These are phyloP conservation scores for Penicillium griseofulvum DNA, from an alignment of 2,329 filamentous ascomycete genomes.

Conservation along the genomic window DNA sequence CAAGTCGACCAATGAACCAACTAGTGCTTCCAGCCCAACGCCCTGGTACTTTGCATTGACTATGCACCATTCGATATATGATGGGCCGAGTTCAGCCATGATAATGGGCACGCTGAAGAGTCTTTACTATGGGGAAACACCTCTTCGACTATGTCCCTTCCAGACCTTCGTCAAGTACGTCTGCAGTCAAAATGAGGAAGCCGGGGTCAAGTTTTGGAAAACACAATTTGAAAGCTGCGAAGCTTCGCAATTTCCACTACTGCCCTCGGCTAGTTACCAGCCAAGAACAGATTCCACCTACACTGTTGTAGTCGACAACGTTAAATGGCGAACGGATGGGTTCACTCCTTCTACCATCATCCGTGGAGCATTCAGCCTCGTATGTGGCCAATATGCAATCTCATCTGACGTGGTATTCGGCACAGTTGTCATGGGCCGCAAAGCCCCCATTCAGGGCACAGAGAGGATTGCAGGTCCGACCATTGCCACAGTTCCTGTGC, in stretches of 20 bases:
- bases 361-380: not conserved
- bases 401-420: not conserved
- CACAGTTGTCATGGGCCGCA: not conserved
- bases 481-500: not conserved
- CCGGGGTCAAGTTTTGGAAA: not conserved
- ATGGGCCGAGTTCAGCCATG: not conserved
- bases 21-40: not conserved
- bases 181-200: not conserved
- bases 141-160: not conserved
- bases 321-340: not conserved
- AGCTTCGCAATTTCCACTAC: not conserved
- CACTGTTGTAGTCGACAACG: not conserved
- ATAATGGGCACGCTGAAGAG: not conserved
- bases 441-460: not conserved
- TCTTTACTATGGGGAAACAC: not conserved
- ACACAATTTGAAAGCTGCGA: not conserved
- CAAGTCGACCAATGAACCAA: not conserved
- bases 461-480: not conserved
- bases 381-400: not conserved
- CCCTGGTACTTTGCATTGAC: not conserved
- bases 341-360: not conserved
- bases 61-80: not conserved
- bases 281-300: not conserved
- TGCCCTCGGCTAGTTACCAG: not conserved
- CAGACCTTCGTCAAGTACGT: not conserved